A percentile compares a stretch with the other conserved stretches of the same genome.
Conservation (phyloP, 73 alveolate genomes). For the Effrenium voratum region DNA sequence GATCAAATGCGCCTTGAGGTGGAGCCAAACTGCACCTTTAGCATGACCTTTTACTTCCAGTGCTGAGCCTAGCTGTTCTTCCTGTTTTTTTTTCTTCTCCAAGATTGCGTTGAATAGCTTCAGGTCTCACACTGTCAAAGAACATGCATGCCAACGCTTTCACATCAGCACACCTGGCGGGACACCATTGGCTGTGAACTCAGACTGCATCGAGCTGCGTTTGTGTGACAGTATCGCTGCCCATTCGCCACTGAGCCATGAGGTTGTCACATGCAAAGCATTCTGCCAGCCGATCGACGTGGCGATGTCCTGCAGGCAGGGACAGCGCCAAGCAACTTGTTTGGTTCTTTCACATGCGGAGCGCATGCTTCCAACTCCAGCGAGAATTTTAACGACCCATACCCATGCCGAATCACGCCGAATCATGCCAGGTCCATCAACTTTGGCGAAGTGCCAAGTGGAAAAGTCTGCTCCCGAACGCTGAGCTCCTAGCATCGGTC, state of each 20-base stretch:
- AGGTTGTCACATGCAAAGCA: conserved; percentile 93
- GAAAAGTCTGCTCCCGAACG: conserved; percentile 64
- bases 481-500: not conserved
- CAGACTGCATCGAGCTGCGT: not conserved
- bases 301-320: conserved; percentile 48
- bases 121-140: conserved; percentile 91
- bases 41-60: conserved; percentile 80
- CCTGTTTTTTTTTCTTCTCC: no score
- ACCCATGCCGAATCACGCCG: no score
- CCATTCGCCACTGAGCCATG: not conserved
- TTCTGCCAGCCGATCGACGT: conserved; percentile 92
- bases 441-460: conserved; percentile 93
- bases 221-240: not conserved
- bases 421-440: conserved; percentile 60
- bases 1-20: conserved; percentile 18
- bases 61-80: not conserved
- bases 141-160: conserved; percentile 85
- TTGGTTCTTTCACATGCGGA: not conserved
- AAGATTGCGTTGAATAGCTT: no score
- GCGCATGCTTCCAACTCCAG: no score
- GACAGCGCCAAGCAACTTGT: not conserved
- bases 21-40: conserved; percentile 81
- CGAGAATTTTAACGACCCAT: no score
- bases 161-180: conserved; percentile 93
- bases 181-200: conserved; percentile 29